Base-by-base conservation (phyloP, 2,329 filamentous ascomycete genomes). In the Exserohilum turcica region DNA sequence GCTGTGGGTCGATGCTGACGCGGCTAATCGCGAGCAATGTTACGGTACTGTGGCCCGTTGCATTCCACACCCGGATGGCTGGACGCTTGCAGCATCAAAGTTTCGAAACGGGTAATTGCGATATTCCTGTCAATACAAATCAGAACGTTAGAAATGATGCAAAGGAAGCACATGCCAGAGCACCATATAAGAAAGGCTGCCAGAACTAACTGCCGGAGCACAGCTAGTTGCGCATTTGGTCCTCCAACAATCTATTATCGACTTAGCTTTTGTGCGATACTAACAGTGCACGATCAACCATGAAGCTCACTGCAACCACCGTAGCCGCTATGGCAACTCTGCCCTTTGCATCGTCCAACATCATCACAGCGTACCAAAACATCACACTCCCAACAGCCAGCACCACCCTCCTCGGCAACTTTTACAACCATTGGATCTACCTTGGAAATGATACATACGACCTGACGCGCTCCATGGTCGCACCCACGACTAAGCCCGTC, bases 361-460 rank as follows among this genome's bases (percentile, higher is more conserved):
- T 77, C 1, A 74, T 76, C 1, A 67, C 74, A 13, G 38, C 48
- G 19, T 48, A 28, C 10, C 48, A 46, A 65, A 71, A 76, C 13
- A 50, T 56, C 13, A 43, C 57, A 6, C 37, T 58, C 16, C 55
- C 57, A 8, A 27, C 31, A 19, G 43, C 38, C 21, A 27, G 48
- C 9, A 51, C 43, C 40, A 43, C 45, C 27, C 36, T 61, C 29
- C 55, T 60, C 21, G 58, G 58, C 16, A 61, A 59, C 19, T 19
- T 59, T 29, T 58, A 58, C 48, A 60, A 60, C 38, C 49, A 60
- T 45, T 61, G 59, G 59, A 36, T 48, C 9, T 18, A 43, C 36
- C 44, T 54, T 13, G 27, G 18, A 15, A 56, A 57, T 39, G 48
- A 50, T 8, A 51, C 53, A 10, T 57, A 37, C 27, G 59, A 61